Evolutionary conservation across 2,329 filamentous ascomycete species (phyloP), one percentile per base, ranked within the genome.

Genomic region (Fusarium albidum): DNA sequence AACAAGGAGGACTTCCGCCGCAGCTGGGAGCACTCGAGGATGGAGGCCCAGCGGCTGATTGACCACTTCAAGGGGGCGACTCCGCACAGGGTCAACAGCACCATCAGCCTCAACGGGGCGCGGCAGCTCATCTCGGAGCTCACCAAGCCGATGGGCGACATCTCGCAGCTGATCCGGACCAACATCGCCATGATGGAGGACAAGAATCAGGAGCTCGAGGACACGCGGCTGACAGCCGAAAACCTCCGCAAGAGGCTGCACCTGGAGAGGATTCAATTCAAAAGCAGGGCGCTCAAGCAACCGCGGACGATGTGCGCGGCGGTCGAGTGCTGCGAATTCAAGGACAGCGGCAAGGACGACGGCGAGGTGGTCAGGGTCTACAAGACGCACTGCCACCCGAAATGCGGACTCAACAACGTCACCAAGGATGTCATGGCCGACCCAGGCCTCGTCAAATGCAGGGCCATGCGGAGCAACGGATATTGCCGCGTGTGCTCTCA

Each of bases 1-100:
- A 35, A 49, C 0, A 32, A 57, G 5, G 49, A 60, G 6, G 50
- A n/a, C 3, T 43, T 42, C 6, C 40, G 44, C 1, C 46, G 49
- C 3, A 67, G 64, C 6, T 67, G 64, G 64, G 15, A 63, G 1
- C 29, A 34, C 18, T 67, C 63, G 1, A 52, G 35, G 4, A n/a
- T 27, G 0, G 64, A 64, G 33, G 32, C 42, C 0, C 7, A 54
- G 4, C 46, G 63, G 5, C 54, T 67, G 1, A 34, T 67, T 0
- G 11, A 54, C 0, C 39, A 66, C 6, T 46, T 58, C 13, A 28
- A 52, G 5, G 33, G 12, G 9, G 31, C 50, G 12, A 18, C 29
- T 3, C 60, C 64, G 1, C 64, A 67, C 6, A 18, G 62, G 2
- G 38, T 66, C 8, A 49, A 35, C 6, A 65, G 58, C 21, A 67